Conservation (phyloP, 495 filamentous ascomycete genomes). For the Geoglossum glabrum region DNA sequence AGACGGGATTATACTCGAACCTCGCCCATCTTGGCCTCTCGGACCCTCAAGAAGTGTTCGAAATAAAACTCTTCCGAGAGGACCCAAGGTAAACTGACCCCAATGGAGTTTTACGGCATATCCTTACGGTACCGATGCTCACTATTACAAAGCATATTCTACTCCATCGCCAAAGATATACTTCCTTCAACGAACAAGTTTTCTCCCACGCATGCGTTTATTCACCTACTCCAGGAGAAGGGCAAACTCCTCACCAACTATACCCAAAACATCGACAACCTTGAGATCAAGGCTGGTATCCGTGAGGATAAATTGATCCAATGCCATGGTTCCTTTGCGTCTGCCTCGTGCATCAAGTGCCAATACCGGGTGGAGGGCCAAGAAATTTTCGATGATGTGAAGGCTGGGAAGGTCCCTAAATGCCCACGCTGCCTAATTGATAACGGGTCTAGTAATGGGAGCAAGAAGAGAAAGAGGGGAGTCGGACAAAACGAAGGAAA, state of each 20-base stretch:
- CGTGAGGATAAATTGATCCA: slow-evolving; percentile 69
- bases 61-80: slow-evolving; percentile 65
- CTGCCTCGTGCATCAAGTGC: slow-evolving; percentile 77
- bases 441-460: slow-evolving; percentile 26
- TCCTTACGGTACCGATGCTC: not conserved
- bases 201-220: slow-evolving; percentile 88
- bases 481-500: slow-evolving; percentile 29
- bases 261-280: slow-evolving; percentile 97
- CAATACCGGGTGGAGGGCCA: slow-evolving; percentile 52
- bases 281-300: slow-evolving; percentile 78
- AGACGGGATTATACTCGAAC: slow-evolving; percentile 71
- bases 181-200: slow-evolving; percentile 51
- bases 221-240: slow-evolving; percentile 79
- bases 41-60: slow-evolving; percentile 90
- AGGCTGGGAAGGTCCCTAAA: slow-evolving; percentile 43
- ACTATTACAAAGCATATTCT: slow-evolving; percentile 43
- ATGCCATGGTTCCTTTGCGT: slow-evolving; percentile 91
- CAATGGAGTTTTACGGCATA: too few relatives aligned
- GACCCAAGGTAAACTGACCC: slow-evolving; percentile 38
- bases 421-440: slow-evolving; percentile 39
- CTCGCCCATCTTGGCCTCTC: slow-evolving; percentile 52
- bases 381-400: slow-evolving; percentile 58
- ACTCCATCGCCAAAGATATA: slow-evolving; percentile 78
- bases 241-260: slow-evolving; percentile 88
- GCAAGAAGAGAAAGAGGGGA: slow-evolving; percentile 47